These are phyloP conservation scores for Trichoderma semiorbis DNA, from an alignment of 2,329 filamentous ascomycete species.

Conservation along the genomic window DNA sequence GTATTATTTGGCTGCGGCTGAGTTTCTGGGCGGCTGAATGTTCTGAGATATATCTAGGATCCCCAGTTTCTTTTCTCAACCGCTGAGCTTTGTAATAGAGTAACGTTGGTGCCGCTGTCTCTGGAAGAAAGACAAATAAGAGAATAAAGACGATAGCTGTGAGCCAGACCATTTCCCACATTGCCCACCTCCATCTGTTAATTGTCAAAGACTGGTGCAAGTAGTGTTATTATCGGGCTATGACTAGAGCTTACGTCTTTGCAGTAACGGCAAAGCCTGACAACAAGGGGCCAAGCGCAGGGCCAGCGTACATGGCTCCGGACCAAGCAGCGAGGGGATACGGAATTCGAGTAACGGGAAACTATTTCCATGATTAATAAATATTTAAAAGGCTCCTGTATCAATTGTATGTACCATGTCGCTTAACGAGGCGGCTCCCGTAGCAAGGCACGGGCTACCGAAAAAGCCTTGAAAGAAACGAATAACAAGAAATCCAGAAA, in stretches of 20 bases:
- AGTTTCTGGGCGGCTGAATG: neutral
- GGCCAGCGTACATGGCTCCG: neutral
- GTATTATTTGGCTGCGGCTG: neutral
- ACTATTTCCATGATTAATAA: neutral
- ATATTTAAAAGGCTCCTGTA: rapidly evolving
- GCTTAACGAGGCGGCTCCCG: neutral
- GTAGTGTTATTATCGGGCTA: neutral
- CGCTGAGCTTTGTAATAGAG: neutral
- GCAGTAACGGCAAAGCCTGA: conserved; percentile 53
- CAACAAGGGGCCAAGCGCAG: conserved; percentile 56
- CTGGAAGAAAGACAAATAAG: conserved; percentile 26
- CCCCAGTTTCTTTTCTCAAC: neutral
- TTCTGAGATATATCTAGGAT: neutral
- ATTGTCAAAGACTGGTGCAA: conserved; percentile 26
- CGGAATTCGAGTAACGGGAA: neutral
- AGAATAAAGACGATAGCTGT: conserved; percentile 55
- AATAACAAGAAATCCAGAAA: neutral
- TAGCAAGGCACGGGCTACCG: neutral
- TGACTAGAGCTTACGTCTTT: neutral
- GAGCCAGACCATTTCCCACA: conserved; percentile 61
- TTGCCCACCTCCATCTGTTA: conserved; percentile 58
- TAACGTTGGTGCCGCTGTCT: neutral
- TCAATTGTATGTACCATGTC: neutral
- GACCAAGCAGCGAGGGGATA: neutral
- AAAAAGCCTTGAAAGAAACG: neutral